Evolutionary conservation across 768 basidiomycete genomes (phyloP).

Genomic region (Astraeus odoratus): DNA sequence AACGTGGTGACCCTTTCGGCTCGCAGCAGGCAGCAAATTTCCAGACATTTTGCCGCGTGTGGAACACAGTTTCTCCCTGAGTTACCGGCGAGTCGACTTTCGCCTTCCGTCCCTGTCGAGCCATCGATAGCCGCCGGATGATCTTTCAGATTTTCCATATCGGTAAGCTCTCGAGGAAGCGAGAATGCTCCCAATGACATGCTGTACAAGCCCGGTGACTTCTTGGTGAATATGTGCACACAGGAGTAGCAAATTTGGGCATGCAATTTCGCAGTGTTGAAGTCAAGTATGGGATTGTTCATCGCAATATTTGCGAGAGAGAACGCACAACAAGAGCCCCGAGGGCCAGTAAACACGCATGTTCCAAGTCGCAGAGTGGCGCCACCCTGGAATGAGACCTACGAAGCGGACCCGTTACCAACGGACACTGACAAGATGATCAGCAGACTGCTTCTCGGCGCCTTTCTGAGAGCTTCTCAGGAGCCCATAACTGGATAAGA

Average conservation of each 20-base stretch:
- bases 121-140: not conserved
- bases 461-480: conserved; percentile 9
- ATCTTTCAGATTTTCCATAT: not conserved
- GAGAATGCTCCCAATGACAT: too few species aligned
- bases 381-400: not conserved
- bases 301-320: too few species aligned
- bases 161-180: too few species aligned
- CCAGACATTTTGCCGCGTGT: not conserved
- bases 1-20: not conserved
- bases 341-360: not conserved
- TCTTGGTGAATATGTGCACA: too few species aligned
- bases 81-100: not conserved
- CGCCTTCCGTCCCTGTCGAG: too few species aligned
- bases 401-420: conserved; percentile 10
- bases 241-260: too few species aligned
- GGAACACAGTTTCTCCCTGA: not conserved
- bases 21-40: not conserved
- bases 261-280: too few species aligned
- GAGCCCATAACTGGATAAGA: conserved; percentile 14
- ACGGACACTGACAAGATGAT: conserved; percentile 4
- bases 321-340: too few species aligned
- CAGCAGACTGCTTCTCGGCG: conserved; percentile 6
- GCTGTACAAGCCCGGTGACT: too few species aligned
- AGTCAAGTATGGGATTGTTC: too few species aligned
- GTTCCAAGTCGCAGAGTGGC: not conserved